Conservation (phyloP, 768 basidiomycete genomes). For the Lactifluus piperatus region DNA sequence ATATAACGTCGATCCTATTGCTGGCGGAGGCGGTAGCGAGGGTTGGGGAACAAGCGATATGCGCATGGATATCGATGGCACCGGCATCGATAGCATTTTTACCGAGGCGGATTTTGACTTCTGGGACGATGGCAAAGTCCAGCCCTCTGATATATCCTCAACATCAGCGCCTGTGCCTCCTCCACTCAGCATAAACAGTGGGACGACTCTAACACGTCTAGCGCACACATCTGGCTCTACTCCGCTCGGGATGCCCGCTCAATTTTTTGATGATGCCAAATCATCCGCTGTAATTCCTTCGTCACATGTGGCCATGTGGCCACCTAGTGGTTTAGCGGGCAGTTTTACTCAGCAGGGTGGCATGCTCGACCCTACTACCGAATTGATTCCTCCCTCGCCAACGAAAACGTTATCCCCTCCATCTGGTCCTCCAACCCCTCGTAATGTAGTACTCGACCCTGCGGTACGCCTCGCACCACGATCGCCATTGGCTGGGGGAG, state of each 20-base stretch:
- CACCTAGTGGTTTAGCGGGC: conserved; percentile 21
- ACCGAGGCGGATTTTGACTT: conserved; percentile 89
- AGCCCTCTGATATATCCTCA: conserved; percentile 32
- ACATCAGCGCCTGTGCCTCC: conserved; percentile 19
- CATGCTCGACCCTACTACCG: conserved; percentile 29
- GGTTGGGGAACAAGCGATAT: conserved; percentile 19
- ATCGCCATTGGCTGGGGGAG: conserved; percentile 20
- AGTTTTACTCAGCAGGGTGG: conserved; percentile 15
- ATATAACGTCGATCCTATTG: conserved; percentile 36
- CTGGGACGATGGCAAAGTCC: conserved; percentile 44
- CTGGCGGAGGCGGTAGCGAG: conserved; percentile 25
- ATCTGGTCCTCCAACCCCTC: conserved; percentile 12
- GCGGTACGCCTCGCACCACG: conserved; percentile 22
- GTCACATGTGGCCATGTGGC: conserved; percentile 27
- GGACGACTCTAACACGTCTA: conserved; percentile 20
- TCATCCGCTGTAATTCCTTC: conserved; percentile 24
- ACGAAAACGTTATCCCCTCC: conserved; percentile 37
- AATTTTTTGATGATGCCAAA: conserved; percentile 26
- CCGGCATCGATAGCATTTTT: conserved; percentile 34
- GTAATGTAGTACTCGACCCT: conserved; percentile 6
- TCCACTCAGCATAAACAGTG: conserved; percentile 16
- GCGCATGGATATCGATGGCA: conserved; percentile 25
- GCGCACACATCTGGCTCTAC: conserved; percentile 29
- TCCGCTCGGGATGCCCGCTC: conserved; percentile 30
- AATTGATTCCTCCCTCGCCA: conserved; percentile 44